phyloP scores from a whole-genome alignment of 768 basidiomycete genomes.

The Lentinus tigrinus region DNA sequence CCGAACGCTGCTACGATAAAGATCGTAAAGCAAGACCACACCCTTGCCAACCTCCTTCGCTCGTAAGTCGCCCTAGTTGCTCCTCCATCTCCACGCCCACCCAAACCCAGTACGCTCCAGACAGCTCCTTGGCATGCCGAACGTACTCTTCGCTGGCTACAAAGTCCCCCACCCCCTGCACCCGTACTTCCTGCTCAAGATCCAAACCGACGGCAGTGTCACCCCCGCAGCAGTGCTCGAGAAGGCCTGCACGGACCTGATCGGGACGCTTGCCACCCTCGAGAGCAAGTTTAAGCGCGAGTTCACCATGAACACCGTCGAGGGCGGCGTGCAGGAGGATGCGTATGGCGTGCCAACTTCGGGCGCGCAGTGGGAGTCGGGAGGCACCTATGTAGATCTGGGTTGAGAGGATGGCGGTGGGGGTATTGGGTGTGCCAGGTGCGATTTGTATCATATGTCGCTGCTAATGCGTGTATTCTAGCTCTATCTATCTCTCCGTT shows the following conservation, averaged over 20 bases:
- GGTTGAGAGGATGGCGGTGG: not conserved
- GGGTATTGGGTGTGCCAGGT: not conserved
- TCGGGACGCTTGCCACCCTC: constrained; percentile 56
- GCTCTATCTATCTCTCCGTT: not conserved
- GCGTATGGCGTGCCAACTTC: constrained; percentile 28
- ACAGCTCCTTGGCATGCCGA: constrained; percentile 85
- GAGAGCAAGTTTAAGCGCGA: constrained; percentile 81
- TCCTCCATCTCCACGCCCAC: not conserved
- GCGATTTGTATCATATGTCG: not conserved
- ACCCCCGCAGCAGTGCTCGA: constrained; percentile 84
- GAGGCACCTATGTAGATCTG: constrained; percentile 26
- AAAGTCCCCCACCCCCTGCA: constrained; percentile 96
- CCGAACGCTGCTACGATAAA: constrained; percentile 96
- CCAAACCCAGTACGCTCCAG: constrained; percentile 36
- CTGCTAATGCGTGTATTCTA: not conserved
- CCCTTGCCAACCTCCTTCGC: constrained; percentile 94
- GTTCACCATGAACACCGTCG: constrained; percentile 71
- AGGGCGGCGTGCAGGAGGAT: constrained; percentile 28
- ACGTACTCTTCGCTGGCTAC: constrained; percentile 95
- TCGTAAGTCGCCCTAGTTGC: constrained; percentile 57
- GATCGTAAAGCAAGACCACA: constrained; percentile 96
- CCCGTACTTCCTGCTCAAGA: constrained; percentile 90
- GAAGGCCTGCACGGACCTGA: constrained; percentile 79
- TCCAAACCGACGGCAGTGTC: constrained; percentile 88
- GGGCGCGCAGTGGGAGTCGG: constrained; percentile 21